Percentiles rank a stretch among this genome's conserved stretches.
Evolutionary conservation across 306 rosid species (phyloP).

Genomic region (Gillenia trifoliata): DNA sequence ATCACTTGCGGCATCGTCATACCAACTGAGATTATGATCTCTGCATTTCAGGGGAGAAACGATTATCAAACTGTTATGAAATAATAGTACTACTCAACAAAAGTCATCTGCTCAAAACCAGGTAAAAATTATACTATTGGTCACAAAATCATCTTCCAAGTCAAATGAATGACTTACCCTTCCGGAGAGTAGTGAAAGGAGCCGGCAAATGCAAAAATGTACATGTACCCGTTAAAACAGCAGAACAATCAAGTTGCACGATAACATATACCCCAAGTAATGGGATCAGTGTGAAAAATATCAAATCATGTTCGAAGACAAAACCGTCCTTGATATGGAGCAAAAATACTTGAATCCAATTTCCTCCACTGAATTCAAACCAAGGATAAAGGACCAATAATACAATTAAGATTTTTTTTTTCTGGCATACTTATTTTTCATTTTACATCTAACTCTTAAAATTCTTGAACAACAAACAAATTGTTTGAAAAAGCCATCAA

Average conservation of each 20-base stretch:
- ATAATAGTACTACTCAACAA: neutral
- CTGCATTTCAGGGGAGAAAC: conserved; percentile 38
- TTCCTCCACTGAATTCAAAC: neutral
- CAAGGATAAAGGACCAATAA: neutral
- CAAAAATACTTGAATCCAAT: neutral
- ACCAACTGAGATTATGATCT: conserved; percentile 84
- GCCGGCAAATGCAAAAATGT: neutral
- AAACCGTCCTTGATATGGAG: neutral
- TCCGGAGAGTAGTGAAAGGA: neutral
- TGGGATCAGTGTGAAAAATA: neutral
- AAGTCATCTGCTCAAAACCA: neutral
- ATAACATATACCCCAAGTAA: neutral
- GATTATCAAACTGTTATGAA: neutral
- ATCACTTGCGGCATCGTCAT: conserved; percentile 90
- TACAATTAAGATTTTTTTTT: neutral
- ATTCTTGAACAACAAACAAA: neutral
- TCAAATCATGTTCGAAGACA: neutral
- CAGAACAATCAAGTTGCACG: neutral
- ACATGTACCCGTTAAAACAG: neutral
- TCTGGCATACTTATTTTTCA: neutral
- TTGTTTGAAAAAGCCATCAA: neutral
- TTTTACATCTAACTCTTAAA: neutral
- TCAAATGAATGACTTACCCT: too few relatives aligned
- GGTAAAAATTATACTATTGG: neutral
- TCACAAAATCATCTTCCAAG: neutral